A percentile compares a stretch with the other conserved stretches of the same genome.
Evolutionary conservation across 2,329 filamentous ascomycete species (phyloP).

Genomic region (Aspergillus thermomutatus): DNA sequence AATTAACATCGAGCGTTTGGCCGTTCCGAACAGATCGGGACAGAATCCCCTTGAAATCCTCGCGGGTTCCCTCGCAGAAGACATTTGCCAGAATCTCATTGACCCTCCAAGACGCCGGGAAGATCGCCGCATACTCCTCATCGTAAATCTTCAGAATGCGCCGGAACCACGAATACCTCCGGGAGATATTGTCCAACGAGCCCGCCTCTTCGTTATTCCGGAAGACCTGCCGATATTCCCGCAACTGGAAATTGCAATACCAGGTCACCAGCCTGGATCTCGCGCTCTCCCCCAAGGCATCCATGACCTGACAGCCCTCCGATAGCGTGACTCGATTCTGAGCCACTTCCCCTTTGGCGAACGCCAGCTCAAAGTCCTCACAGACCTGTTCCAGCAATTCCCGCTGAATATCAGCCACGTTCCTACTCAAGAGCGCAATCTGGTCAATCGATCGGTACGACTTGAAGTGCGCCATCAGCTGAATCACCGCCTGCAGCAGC

Average conservation of each 20-base stretch:
- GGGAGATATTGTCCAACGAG: constrained; percentile 91
- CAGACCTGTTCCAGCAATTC: constrained; percentile 97
- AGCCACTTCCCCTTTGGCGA: constrained; percentile 80
- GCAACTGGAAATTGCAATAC: constrained; percentile 96
- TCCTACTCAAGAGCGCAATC: constrained; percentile 87
- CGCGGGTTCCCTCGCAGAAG: constrained; percentile 91
- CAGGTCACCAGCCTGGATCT: constrained; percentile 80
- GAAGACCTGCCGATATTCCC: constrained; percentile 95
- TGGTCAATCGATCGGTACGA: constrained; percentile 97
- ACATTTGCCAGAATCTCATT: constrained; percentile 85
- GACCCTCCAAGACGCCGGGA: constrained; percentile 83
- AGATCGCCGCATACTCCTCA: constrained; percentile 83
- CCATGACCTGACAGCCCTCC: constrained; percentile 91
- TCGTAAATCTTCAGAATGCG: constrained; percentile 95
- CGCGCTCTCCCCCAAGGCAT: constrained; percentile 86
- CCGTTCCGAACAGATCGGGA: constrained; percentile 82
- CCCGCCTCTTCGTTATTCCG: constrained; percentile 95
- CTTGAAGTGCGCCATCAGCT: constrained; percentile 98
- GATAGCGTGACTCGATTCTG: constrained; percentile 67
- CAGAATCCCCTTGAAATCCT: constrained; percentile 91
- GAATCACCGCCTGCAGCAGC: constrained; percentile 87
- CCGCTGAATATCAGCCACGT: constrained; percentile 88
- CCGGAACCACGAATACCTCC: constrained; percentile 94
- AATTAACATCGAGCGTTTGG: constrained; percentile 80
- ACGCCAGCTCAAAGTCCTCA: constrained; percentile 95